Evolutionary conservation across 2,329 filamentous ascomycete genomes (phyloP), one percentile per base, ranked within the genome.

Genomic region (Xylariaceae sp.): DNA sequence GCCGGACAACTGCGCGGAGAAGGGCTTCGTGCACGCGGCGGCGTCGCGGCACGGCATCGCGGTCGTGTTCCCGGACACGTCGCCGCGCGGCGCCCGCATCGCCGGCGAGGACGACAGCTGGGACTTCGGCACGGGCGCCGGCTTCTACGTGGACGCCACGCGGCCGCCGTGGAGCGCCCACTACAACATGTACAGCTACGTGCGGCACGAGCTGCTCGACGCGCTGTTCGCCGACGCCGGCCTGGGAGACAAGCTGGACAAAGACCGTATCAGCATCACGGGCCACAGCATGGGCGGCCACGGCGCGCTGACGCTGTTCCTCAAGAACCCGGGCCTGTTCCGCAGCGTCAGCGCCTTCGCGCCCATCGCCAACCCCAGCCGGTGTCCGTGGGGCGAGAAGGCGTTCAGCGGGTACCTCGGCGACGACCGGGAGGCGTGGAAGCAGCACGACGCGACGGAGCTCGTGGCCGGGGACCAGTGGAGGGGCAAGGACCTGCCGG

Each of bases 281-380:
- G 94, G 94, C 5, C 94, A 99, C 77, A 92, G 87, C 66, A 99
- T 99, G 94, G 94, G 94, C 62, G 94, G 94, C 0, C 94, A 99
- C 73, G 94, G 94, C 59, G 94, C 94, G 37, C 78, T 99, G 64
- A 96, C 92, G 39, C 76, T 97, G 64, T 97, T 89, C 78, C 81
- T 99, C 46, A 93, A 91, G 78, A 88, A 97, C 75, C 92, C 94
- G 0, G 91, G 89, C 59, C 85, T 83, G 77, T 99, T 96, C 80
- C 89, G 87, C 77, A 91, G 86, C 61, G 91, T 94, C 52, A 92
- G 88, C 58, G 93, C 93, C 1, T 96, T 95, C 69, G 90, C 94
- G 42, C 93, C 93, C 16, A 95, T 97, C 66, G 74, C 86, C 44
- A 97, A 97, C 77, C 94, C 93, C 1, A 80, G 81, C 57, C 84